A percentile compares a stretch with the other conserved stretches of the same genome.
Conservation (phyloP, 148 eudicot genomes). For the Dianthus caryophyllus region DNA sequence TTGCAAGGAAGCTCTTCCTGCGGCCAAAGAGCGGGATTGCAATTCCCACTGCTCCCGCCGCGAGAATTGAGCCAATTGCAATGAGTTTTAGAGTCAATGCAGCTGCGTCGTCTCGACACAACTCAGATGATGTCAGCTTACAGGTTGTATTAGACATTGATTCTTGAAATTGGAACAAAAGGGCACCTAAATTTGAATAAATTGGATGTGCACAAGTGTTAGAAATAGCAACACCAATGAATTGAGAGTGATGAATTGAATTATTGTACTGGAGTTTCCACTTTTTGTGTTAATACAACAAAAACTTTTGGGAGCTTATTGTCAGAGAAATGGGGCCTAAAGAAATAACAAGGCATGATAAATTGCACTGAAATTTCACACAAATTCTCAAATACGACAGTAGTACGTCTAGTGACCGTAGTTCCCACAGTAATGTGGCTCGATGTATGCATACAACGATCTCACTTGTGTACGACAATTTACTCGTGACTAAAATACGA, state of each 20-base stretch:
- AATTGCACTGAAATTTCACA: background rate
- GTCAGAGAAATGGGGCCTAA: constrained; percentile 16
- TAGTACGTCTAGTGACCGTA: too few relatives aligned
- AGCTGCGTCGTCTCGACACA: constrained; percentile 37
- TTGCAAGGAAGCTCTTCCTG: constrained; percentile 29
- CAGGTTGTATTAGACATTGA: constrained; percentile 33
- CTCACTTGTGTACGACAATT: too few relatives aligned
- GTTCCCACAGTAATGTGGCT: too few relatives aligned
- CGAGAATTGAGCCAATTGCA: constrained; percentile 41
- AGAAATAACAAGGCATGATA: constrained; percentile 3
- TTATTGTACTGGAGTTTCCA: constrained; percentile 12
- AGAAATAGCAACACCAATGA: background rate
- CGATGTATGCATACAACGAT: too few relatives aligned
- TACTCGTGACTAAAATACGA: too few relatives aligned
- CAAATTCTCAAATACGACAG: background rate
- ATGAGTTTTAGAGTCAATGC: constrained; percentile 39
- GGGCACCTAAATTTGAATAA: constrained; percentile 19
- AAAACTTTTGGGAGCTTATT: constrained; percentile 2
- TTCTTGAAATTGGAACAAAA: constrained; percentile 25
- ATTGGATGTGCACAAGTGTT: background rate
- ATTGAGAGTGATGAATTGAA: background rate
- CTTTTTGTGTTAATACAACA: background rate
- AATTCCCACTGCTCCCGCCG: constrained; percentile 39
- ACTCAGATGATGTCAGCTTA: constrained; percentile 19
- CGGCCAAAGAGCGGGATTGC: constrained; percentile 42